Evolutionary conservation across 2,329 filamentous ascomycete genomes (phyloP).

Genomic region (Cladosporium oxysporum): DNA sequence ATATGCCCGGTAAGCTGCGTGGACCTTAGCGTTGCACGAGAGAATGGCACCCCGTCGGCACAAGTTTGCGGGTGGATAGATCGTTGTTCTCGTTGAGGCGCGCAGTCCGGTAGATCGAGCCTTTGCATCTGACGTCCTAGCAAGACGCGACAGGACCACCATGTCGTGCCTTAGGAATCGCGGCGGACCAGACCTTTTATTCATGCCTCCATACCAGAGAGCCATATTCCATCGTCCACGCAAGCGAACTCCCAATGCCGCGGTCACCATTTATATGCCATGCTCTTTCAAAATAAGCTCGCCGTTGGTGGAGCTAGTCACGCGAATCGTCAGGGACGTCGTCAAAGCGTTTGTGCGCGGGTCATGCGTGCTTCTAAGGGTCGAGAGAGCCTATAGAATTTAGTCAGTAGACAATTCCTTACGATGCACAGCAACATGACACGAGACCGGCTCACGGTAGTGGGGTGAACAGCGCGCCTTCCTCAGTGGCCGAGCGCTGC

Average conservation of each 20-base stretch:
- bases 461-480: background rate
- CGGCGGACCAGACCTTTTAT: background rate
- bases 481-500: background rate
- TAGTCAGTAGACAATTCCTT: background rate
- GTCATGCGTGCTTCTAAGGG: background rate
- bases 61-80: background rate
- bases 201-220: background rate
- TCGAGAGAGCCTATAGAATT: background rate
- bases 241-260: background rate
- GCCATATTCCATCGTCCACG: background rate
- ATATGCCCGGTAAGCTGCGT: too few relatives aligned
- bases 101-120: background rate
- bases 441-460: background rate
- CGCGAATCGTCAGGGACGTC: background rate
- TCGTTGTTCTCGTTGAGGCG: background rate
- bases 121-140: background rate
- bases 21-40: background rate
- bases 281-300: background rate
- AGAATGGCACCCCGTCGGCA: background rate
- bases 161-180: background rate
- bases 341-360: background rate
- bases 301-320: background rate
- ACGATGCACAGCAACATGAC: background rate
- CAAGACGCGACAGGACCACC: background rate
- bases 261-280: background rate